Base-by-base conservation (phyloP, 208 protist species). In the Spongospora subterranea region DNA sequence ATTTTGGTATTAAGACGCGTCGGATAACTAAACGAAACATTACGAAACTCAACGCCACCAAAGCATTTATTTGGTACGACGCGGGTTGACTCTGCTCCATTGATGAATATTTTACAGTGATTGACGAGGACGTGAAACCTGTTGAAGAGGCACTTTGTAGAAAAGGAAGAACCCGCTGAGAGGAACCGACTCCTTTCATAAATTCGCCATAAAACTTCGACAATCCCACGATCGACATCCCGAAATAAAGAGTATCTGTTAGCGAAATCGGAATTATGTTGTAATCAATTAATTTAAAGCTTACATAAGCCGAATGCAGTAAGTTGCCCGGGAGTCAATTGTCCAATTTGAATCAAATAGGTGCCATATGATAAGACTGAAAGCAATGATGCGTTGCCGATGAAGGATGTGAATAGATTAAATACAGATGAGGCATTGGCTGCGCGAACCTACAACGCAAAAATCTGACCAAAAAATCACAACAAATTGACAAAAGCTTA, bases 191-290 rank as follows among this genome's bases (percentile, higher is more conserved):
- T 43, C 71, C 71, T 82, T 43, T 82, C 71, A 82, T 82, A 35
- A 82, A 82, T 40, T 82, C 71, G 35, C 71, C 71, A 6, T 35
- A 82, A 35, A 82, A 82, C 71, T 82, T 82, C n/a, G 71, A 82
- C n/a, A 82, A n/a, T 6, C 71, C 71, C 35, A 82, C 40, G 35
- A 82, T 82, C 6, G 17, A 39, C 11, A 82, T 82, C 6, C 71
- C 71, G 71, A 82, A 82, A 82, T 82, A 45, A 6, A 82, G 35
- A 20, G 71, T 82, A 82, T 82, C 71, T 82, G 50, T 40, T 43
- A 82, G 71, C 6, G n/a, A 82, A 6, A 43, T 82, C 17, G 6
- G 17, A 45, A 43, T n/a, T 40, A 6, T 35, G n/a, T 20, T 45
- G n/a, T 43, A 6, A 82, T 6, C 17, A 82, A 35, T 82, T 82